These are phyloP conservation scores for Phaeotremella skinneri DNA, from an alignment of 768 basidiomycete species.

Conservation along the genomic window DNA sequence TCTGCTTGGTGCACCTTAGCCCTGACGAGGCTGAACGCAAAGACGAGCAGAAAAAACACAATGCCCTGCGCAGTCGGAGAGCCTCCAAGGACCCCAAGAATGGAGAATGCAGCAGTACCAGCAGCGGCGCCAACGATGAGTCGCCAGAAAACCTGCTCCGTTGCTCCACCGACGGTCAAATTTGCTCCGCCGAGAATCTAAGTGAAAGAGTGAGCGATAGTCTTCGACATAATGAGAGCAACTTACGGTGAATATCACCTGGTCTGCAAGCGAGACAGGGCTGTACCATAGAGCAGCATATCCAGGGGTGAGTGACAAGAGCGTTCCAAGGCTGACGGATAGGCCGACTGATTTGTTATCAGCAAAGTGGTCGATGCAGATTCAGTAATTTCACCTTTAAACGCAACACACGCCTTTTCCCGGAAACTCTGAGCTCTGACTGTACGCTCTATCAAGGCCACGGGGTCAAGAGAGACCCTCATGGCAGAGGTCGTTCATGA, in stretches of 20 bases:
- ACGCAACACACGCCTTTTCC: neutral
- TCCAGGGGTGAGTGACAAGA: constrained; percentile 11
- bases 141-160: constrained; percentile 16
- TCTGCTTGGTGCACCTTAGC: constrained; percentile 6
- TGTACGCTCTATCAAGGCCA: neutral
- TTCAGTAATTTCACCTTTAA: neutral
- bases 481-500: neutral
- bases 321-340: constrained; percentile 10
- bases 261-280: constrained; percentile 13
- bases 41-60: constrained; percentile 6
- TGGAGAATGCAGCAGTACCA: constrained; percentile 6
- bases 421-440: neutral
- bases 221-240: neutral
- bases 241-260: constrained; percentile 15
- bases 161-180: constrained; percentile 14
- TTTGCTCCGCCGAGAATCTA: constrained; percentile 15
- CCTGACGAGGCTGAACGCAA: neutral
- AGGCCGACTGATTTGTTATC: constrained; percentile 8
- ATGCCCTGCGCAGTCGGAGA: constrained; percentile 7
- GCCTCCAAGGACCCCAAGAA: constrained; percentile 7
- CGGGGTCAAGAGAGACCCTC: neutral
- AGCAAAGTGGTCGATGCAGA: constrained; percentile 2
- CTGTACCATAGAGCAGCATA: constrained; percentile 11
- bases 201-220: neutral
- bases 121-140: constrained; percentile 5